These are phyloP conservation scores for Xerocomellus dryophilus DNA, from an alignment of 768 basidiomycete species.

Conservation along the genomic window DNA sequence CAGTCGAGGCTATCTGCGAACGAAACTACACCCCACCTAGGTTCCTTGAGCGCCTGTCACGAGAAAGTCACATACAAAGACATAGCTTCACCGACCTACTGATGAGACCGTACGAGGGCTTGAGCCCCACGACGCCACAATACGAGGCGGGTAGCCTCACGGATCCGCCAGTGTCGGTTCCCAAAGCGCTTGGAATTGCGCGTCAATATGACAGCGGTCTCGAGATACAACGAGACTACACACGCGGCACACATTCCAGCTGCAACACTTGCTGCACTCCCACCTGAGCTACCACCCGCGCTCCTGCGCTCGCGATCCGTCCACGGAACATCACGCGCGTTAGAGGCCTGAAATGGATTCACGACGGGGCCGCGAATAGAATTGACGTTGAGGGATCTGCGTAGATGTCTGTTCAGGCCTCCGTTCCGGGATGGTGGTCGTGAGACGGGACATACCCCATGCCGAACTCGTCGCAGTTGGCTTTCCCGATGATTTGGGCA, in stretches of 20 bases:
- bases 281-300: constrained; percentile 93
- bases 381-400: constrained; percentile 74
- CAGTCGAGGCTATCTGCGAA: constrained; percentile 96
- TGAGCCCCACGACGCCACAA: constrained; percentile 87
- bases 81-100: constrained; percentile 57
- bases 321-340: constrained; percentile 19
- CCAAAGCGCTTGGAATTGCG: constrained; percentile 61
- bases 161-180: constrained; percentile 95
- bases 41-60: constrained; percentile 5
- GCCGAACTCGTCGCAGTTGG: constrained; percentile 97
- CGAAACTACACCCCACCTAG: constrained; percentile 84
- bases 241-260: constrained; percentile 81
- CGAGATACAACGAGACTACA: constrained; percentile 31
- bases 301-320: constrained; percentile 45
- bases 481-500: constrained; percentile 78
- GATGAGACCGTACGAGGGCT: constrained; percentile 91
- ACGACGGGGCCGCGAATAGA: constrained; percentile 72
- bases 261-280: constrained; percentile 91
- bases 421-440: background rate
- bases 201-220: background rate
- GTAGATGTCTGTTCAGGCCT: background rate
- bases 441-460: constrained; percentile 71
- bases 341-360: constrained; percentile 58
- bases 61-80: background rate
- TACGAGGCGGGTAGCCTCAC: constrained; percentile 91